Percentiles rank a stretch among this genome's conserved stretches.
These are phyloP conservation scores for Plenodomus lindquistii DNA, from an alignment of 2,329 filamentous ascomycete genomes.

Conservation along the genomic window DNA sequence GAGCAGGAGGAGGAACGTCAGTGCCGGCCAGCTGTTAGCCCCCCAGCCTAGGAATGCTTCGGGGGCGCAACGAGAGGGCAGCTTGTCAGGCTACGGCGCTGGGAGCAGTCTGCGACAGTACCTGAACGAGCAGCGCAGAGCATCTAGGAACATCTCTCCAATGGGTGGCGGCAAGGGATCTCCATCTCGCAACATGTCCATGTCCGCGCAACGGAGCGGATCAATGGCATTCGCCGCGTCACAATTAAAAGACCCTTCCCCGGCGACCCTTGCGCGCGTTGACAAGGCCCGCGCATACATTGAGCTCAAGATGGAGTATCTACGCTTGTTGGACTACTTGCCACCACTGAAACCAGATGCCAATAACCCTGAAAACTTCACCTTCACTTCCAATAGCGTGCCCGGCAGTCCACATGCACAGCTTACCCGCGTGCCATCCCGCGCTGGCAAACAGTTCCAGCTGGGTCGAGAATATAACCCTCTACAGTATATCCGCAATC, in stretches of 20 bases:
- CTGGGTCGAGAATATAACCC: constrained; percentile 83
- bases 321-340: constrained; percentile 75
- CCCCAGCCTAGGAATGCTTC: constrained; percentile 51
- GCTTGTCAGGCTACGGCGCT: constrained; percentile 47
- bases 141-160: constrained; percentile 65
- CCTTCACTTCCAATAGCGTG: constrained; percentile 44
- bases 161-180: constrained; percentile 46
- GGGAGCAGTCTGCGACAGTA: constrained; percentile 68
- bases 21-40: constrained; percentile 60
- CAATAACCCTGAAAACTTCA: constrained; percentile 48
- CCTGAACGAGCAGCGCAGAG: constrained; percentile 70
- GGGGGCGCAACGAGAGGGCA: constrained; percentile 47
- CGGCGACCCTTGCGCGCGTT: constrained; percentile 77
- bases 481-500: constrained; percentile 87
- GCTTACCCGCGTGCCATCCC: constrained; percentile 42
- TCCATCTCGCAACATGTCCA: constrained; percentile 37
- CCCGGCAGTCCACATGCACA: constrained; percentile 48
- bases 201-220: constrained; percentile 26
- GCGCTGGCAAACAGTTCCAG: constrained; percentile 42
- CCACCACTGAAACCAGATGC: constrained; percentile 67
- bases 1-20: constrained; percentile 67
- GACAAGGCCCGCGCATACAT: constrained; percentile 84
- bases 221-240: constrained; percentile 27
- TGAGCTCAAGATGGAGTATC: constrained; percentile 83
- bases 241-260: constrained; percentile 68